These are phyloP conservation scores for Meripilus lineatus DNA, from an alignment of 1,284 basidiomycete species.

Conservation along the genomic window DNA sequence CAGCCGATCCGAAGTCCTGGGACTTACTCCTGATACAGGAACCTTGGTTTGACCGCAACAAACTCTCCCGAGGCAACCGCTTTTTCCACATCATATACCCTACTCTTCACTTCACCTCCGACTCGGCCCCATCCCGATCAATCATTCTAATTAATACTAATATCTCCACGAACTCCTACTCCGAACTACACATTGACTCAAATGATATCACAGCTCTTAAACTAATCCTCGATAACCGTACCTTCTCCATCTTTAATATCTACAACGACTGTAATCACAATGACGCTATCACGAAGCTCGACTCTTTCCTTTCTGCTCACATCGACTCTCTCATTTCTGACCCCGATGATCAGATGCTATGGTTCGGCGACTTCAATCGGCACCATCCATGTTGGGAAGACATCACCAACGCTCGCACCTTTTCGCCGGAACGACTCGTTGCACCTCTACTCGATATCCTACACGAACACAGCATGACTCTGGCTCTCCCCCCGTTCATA, in stretches of 20 bases:
- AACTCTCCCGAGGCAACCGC: not conserved
- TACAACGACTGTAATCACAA: constrained; percentile 2
- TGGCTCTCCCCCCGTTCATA: constrained; percentile 23
- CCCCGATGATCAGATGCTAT: constrained; percentile 20
- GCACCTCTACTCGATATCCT: constrained; percentile 17
- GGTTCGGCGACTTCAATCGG: constrained; percentile 45
- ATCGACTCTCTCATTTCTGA: not conserved
- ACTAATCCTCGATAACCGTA: not conserved
- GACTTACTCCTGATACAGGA: constrained; percentile 7
- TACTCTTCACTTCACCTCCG: not conserved
- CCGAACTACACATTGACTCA: not conserved
- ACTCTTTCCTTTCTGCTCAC: not conserved
- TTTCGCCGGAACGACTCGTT: constrained; percentile 11
- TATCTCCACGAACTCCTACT: constrained; percentile 1
- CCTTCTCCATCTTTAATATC: constrained; percentile 1
- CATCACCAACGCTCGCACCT: constrained; percentile 24
- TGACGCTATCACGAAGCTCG: not conserved
- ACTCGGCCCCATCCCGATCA: not conserved
- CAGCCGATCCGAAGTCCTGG: not conserved
- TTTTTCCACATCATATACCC: constrained; percentile 4
- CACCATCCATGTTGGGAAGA: constrained; percentile 47
- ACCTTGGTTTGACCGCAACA: constrained; percentile 3
- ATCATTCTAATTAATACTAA: constrained; percentile 2
- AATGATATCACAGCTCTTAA: constrained; percentile 7
- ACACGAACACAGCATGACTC: constrained; percentile 15